A percentile compares a stretch with the other conserved stretches of the same genome.
These are phyloP conservation scores for Rhizopus microsporus DNA, from an alignment of 371 early-diverging fungal genomes.

Conservation along the genomic window DNA sequence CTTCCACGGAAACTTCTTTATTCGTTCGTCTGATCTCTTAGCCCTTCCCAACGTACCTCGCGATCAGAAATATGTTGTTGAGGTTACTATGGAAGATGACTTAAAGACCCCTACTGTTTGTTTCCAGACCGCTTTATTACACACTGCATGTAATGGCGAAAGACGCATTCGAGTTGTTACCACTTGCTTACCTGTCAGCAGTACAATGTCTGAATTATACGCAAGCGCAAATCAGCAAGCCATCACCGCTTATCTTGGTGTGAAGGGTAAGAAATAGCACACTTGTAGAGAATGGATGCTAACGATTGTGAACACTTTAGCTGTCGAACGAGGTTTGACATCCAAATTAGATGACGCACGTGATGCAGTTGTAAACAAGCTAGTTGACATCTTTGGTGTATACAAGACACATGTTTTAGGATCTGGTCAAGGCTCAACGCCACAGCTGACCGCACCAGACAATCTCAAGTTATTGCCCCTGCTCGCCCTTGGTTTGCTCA, in stretches of 20 bases:
- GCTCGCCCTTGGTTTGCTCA: constrained; percentile 81
- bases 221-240: constrained; percentile 85
- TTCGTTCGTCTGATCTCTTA: constrained; percentile 93
- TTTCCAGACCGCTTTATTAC: constrained; percentile 97
- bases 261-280: constrained; percentile 62
- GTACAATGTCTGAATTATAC: constrained; percentile 79
- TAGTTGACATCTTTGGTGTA: constrained; percentile 81
- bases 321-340: constrained; percentile 81
- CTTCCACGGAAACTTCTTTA: constrained; percentile 96
- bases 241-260: constrained; percentile 72
- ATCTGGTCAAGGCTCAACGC: constrained; percentile 73
- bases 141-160: constrained; percentile 84
- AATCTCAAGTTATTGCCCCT: constrained; percentile 87
- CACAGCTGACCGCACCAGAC: constrained; percentile 81
- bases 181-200: constrained; percentile 86
- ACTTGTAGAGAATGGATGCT: not conserved
- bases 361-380: constrained; percentile 88
- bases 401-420: constrained; percentile 82
- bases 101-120: constrained; percentile 79
- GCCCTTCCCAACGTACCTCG: constrained; percentile 94
- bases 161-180: constrained; percentile 97
- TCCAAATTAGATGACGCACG: constrained; percentile 94
- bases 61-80: constrained; percentile 92
- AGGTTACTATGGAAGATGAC: constrained; percentile 86
- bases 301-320: constrained; percentile 12